Evolutionary conservation across 2,329 filamentous ascomycete species (phyloP).

Genomic region (Paracoccidioides brasiliensis): DNA sequence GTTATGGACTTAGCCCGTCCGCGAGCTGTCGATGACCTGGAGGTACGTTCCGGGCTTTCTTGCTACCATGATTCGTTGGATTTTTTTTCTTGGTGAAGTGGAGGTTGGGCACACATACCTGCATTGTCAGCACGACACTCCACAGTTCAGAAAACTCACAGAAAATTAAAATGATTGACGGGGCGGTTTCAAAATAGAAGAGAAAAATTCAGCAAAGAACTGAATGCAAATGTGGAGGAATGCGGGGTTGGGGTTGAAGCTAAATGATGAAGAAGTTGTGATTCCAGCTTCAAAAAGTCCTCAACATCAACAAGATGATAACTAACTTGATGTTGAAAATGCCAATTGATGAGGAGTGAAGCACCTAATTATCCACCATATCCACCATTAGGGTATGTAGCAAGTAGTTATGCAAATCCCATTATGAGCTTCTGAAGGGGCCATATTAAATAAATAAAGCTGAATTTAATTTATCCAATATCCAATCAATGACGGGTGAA

Average conservation of each 20-base stretch:
- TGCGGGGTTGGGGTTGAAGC: background rate
- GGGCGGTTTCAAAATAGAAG: background rate
- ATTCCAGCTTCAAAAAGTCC: background rate
- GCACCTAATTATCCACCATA: too few species aligned
- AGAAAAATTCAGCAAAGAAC: background rate
- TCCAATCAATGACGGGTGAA: background rate
- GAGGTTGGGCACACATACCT: slow-evolving; percentile 32
- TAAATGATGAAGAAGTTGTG: background rate
- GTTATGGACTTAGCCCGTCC: background rate
- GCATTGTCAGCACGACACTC: slow-evolving; percentile 16
- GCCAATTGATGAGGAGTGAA: background rate
- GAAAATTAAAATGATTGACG: slow-evolving; percentile 1
- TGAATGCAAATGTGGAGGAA: background rate
- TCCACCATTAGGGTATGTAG: too few species aligned
- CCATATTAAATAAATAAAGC: background rate
- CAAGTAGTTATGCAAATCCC: too few species aligned
- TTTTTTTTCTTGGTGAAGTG: slow-evolving; percentile 14
- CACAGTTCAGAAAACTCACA: slow-evolving; percentile 4
- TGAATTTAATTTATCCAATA: background rate
- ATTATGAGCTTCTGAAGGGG: too few species aligned
- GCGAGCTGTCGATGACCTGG: slow-evolving; percentile 2
- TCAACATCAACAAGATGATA: background rate
- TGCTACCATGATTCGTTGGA: slow-evolving; percentile 22
- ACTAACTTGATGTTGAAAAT: background rate
- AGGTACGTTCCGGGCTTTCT: slow-evolving; percentile 7